These are phyloP conservation scores for Diaporthe vaccinii DNA, from an alignment of 2,329 filamentous ascomycete species.

Conservation along the genomic window DNA sequence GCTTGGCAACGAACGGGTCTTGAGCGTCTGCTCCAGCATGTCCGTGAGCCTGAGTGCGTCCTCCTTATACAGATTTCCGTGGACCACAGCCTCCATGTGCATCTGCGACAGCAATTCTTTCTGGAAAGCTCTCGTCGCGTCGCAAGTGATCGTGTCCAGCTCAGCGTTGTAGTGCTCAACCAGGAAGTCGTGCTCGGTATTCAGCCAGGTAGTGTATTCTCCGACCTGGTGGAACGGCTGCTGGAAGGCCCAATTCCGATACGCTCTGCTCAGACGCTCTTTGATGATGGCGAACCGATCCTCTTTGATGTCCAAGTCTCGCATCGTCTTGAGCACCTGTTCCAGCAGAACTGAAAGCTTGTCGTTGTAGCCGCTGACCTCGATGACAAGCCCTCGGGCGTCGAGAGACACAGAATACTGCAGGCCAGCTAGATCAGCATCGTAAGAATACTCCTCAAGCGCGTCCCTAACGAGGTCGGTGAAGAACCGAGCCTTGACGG, in stretches of 20 bases:
- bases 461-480: constrained; percentile 90
- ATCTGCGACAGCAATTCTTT: constrained; percentile 85
- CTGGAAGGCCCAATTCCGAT: constrained; percentile 89
- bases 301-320: constrained; percentile 85
- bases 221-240: constrained; percentile 92
- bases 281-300: constrained; percentile 94
- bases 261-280: constrained; percentile 81
- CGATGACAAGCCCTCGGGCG: constrained; percentile 80
- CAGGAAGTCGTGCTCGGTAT: constrained; percentile 80
- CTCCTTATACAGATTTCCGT: constrained; percentile 95
- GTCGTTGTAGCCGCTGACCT: constrained; percentile 93
- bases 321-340: constrained; percentile 87
- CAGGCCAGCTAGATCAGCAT: constrained; percentile 92
- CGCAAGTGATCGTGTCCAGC: constrained; percentile 78
- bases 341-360: constrained; percentile 93
- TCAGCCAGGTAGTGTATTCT: constrained; percentile 85
- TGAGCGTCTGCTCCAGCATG: constrained; percentile 82
- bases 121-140: constrained; percentile 82
- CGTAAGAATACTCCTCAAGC: constrained; percentile 93
- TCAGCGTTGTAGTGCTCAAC: constrained; percentile 86
- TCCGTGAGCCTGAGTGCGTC: constrained; percentile 89
- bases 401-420: constrained; percentile 84
- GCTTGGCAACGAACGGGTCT: constrained; percentile 79
- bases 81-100: constrained; percentile 88
- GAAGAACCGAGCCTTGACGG: constrained; percentile 84